A percentile compares a stretch with the other conserved stretches of the same genome.
Conservation (phyloP, 768 basidiomycete species). For the Jaapia argillacea region DNA sequence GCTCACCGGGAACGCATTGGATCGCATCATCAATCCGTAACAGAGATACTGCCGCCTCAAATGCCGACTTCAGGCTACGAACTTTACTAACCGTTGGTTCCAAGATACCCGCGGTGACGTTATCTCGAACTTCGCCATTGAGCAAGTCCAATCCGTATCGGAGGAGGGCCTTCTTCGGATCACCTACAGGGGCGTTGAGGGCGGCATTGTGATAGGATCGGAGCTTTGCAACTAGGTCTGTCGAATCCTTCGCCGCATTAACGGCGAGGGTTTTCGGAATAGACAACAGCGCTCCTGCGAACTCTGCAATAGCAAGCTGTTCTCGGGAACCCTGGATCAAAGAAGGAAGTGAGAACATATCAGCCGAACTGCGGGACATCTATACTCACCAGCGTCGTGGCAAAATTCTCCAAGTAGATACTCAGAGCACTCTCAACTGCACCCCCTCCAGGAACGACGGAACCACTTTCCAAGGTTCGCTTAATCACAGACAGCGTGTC, state of each 20-base stretch:
- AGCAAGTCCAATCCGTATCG: slow-evolving; percentile 93
- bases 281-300: slow-evolving; percentile 82
- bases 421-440: slow-evolving; percentile 95
- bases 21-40: slow-evolving; percentile 96
- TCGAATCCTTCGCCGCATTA: slow-evolving; percentile 98
- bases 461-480: slow-evolving; percentile 90
- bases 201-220: slow-evolving; percentile 96
- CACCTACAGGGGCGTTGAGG: slow-evolving; percentile 82
- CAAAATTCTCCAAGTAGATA: slow-evolving; percentile 98
- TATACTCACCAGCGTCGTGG: slow-evolving; percentile 79
- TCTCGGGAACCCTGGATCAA: slow-evolving; percentile 82
- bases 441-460: slow-evolving; percentile 94
- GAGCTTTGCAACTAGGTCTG: slow-evolving; percentile 92
- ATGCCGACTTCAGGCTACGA: slow-evolving; percentile 92
- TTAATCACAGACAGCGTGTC: slow-evolving; percentile 94
- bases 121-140: slow-evolving; percentile 93
- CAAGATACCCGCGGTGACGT: slow-evolving; percentile 84
- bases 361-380: neutral
- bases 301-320: slow-evolving; percentile 98
- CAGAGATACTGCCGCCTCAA: slow-evolving; percentile 91
- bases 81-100: slow-evolving; percentile 98
- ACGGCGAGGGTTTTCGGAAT: slow-evolving; percentile 97
- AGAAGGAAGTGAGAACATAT: neutral
- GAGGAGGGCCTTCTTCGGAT: slow-evolving; percentile 83
- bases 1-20: slow-evolving; percentile 76